phyloP scores from a whole-genome alignment of 768 basidiomycete species.

The Termitomyces sp. region DNA sequence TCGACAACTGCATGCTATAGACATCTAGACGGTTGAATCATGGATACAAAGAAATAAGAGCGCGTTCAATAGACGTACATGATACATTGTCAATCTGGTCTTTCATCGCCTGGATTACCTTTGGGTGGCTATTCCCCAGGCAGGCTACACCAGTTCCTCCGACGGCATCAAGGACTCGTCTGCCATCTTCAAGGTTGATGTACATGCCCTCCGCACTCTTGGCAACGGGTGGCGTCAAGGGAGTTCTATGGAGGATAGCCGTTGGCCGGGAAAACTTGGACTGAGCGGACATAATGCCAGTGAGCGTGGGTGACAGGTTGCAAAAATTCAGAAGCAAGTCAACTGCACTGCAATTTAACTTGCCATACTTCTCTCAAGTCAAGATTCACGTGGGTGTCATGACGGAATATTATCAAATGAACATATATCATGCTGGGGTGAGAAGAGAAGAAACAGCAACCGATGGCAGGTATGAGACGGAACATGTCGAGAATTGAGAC shows the following conservation, averaged over 20 bases:
- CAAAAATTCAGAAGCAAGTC: no score
- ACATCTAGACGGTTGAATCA: slow-evolving; percentile 49
- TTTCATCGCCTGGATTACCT: slow-evolving; percentile 70
- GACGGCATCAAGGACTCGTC: slow-evolving; percentile 69
- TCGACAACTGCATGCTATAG: slow-evolving; percentile 84
- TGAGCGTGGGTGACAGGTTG: neutral
- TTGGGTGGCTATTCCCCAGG: slow-evolving; percentile 71
- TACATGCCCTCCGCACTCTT: slow-evolving; percentile 66
- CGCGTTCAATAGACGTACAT: slow-evolving; percentile 45
- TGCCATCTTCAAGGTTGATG: slow-evolving; percentile 67
- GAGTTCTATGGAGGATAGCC: slow-evolving; percentile 63
- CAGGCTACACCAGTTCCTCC: slow-evolving; percentile 86
- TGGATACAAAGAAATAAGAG: neutral
- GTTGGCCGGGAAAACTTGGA: slow-evolving; percentile 16
- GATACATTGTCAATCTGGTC: slow-evolving; percentile 76
- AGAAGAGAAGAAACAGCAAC: no score
- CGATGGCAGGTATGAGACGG: no score
- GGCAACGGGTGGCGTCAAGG: slow-evolving; percentile 73
- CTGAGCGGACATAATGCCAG: neutral
- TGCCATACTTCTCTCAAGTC: no score
- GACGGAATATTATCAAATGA: no score
- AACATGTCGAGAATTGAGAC: no score
- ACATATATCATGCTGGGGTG: no score
- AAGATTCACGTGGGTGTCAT: no score
- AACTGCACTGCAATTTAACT: no score